phyloP scores from a whole-genome alignment of 495 filamentous ascomycete genomes.

The Podospora bellae-mahoneyi region DNA sequence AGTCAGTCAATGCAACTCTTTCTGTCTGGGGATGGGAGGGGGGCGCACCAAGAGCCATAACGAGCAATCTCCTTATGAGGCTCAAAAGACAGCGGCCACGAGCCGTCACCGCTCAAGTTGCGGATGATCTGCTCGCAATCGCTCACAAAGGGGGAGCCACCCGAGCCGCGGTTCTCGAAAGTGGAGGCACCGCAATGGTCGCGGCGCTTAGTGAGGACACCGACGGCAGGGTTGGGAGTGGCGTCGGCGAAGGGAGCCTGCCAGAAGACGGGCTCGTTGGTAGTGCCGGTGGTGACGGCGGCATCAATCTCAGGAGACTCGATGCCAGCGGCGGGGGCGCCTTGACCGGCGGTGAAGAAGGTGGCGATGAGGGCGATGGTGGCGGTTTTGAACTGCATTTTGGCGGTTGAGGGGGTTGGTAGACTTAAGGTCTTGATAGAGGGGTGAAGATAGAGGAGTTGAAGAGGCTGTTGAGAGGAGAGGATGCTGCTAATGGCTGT shows the following conservation, averaged over 20 bases:
- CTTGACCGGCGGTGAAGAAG: not conserved
- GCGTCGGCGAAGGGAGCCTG: not conserved
- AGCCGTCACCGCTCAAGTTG: not conserved
- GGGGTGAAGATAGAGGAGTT: too few relatives aligned
- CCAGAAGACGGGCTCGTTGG: too few relatives aligned
- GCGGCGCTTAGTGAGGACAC: not conserved
- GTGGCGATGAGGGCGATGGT: not conserved
- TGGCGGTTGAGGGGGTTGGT: not conserved
- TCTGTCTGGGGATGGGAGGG: not conserved
- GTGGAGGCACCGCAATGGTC: not conserved
- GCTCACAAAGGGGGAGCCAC: not conserved
- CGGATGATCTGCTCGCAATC: not conserved
- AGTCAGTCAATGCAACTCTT: too few relatives aligned
- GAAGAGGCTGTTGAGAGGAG: too few relatives aligned
- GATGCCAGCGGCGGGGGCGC: not conserved
- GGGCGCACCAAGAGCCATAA: not conserved
- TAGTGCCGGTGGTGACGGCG: too few relatives aligned
- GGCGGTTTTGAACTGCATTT: conserved; percentile 3
- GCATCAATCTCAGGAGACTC: too few relatives aligned
- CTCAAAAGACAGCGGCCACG: not conserved
- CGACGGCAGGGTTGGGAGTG: not conserved
- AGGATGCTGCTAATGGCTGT: too few relatives aligned
- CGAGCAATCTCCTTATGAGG: not conserved
- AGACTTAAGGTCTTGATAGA: too few relatives aligned
- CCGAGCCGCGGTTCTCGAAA: not conserved